Evolutionary conservation across 768 basidiomycete species (phyloP).

Genomic region (Russula lepida): DNA sequence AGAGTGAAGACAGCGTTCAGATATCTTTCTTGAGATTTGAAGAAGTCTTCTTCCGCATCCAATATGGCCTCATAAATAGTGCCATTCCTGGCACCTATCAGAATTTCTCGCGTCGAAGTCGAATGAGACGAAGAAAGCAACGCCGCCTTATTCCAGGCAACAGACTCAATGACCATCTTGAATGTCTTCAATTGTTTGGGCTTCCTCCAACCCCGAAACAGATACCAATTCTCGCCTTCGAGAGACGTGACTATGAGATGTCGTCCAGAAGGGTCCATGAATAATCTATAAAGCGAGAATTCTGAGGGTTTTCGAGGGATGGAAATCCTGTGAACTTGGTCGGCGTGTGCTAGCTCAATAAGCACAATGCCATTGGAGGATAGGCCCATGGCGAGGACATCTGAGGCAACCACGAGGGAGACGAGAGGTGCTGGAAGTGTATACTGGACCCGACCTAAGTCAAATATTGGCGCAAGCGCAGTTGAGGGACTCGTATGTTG

Average conservation of each 20-base stretch:
- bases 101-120: constrained; percentile 73
- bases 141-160: constrained; percentile 82
- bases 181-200: constrained; percentile 70
- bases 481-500: constrained; percentile 28
- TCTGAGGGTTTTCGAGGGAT: constrained; percentile 70
- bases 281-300: constrained; percentile 72
- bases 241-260: constrained; percentile 82
- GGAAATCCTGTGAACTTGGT: constrained; percentile 75
- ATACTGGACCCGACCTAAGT: constrained; percentile 84
- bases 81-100: constrained; percentile 81
- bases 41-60: constrained; percentile 86
- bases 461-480: constrained; percentile 55
- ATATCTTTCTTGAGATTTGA: constrained; percentile 82
- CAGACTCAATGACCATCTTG: constrained; percentile 81
- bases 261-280: constrained; percentile 87
- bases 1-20: constrained; percentile 65
- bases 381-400: constrained; percentile 79
- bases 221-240: constrained; percentile 91
- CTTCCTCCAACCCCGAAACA: constrained; percentile 75
- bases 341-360: constrained; percentile 82
- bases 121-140: constrained; percentile 55
- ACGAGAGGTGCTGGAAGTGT: constrained; percentile 78
- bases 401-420: constrained; percentile 76
- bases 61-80: constrained; percentile 82
- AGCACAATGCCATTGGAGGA: constrained; percentile 70